Evolutionary conservation across 176 grass and related monocot species (phyloP), one percentile per base, ranked within the genome.

Genomic region (Avena insularis): DNA sequence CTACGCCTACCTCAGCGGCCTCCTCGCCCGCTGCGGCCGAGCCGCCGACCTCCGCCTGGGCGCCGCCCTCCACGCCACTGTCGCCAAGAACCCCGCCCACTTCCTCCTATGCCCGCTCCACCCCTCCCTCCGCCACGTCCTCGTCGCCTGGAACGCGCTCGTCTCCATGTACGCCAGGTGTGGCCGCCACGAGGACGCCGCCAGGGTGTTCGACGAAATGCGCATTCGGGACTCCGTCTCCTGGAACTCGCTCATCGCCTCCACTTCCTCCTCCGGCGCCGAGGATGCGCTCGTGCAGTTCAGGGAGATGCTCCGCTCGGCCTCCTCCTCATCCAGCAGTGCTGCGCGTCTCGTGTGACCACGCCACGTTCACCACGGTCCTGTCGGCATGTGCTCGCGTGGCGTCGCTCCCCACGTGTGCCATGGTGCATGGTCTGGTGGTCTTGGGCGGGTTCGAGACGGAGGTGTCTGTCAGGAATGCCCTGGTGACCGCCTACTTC

Each of bases 401-500:
- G 0, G 43, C 16, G 10, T 82, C 88, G 6, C 78, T 91, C 45
- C 81, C 53, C n/a, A 63, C 31, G 56, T 85, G 90, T 53, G 43
- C 47, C 9, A 81, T 89, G 90, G 61, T 95, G 55, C 96, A 98
- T 50, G 80, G 78, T 27, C 68, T 92, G 12, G 85, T 79, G 6
- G 63, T 89, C 47, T 85, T 62, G 14, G 49, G 81, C 2, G 96
- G 96, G 13, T 86, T 90, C 8, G 84, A 80, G 10, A 71, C 14
- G 16, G 86, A 25, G 49, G 89, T 86, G 70, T 35, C 93, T 2
- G 64, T 95, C 10, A 90, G 86, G 45, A 98, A 98, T 56, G 88
- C 96, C 21, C 80, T 98, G 14, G 57, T 92, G 33, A 92, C 85
- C 12, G 85, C 81, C 31, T 98, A 98, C 82, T 92, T 95, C 20